These are phyloP conservation scores for Didymella segeticola DNA, from an alignment of 2,329 filamentous ascomycete species.

Conservation along the genomic window DNA sequence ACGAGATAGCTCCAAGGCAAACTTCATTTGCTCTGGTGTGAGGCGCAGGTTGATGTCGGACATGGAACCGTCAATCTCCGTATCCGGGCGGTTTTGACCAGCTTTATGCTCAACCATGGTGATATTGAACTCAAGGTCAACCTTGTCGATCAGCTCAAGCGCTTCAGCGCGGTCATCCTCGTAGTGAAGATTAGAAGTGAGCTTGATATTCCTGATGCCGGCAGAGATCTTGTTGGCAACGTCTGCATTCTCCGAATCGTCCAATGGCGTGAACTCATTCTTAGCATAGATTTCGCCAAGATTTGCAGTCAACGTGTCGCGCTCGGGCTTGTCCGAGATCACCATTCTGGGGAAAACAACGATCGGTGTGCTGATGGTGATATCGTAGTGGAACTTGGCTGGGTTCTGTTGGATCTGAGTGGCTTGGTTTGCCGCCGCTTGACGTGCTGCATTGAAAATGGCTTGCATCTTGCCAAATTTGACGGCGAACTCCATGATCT, in stretches of 20 bases:
- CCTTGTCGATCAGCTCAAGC: conserved; percentile 94
- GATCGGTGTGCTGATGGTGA: conserved; percentile 93
- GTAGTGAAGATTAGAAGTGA: conserved; percentile 91
- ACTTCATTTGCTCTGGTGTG: conserved; percentile 89
- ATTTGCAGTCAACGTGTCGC: conserved; percentile 89
- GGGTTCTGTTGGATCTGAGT: conserved; percentile 91
- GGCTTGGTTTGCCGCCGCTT: conserved; percentile 92
- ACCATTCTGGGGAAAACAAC: conserved; percentile 89
- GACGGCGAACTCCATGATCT: conserved; percentile 96
- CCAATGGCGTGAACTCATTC: conserved; percentile 86
- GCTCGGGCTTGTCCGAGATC: conserved; percentile 69
- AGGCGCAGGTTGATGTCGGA: conserved; percentile 90
- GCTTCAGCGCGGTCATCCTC: conserved; percentile 75
- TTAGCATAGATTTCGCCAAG: conserved; percentile 96
- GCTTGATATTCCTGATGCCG: conserved; percentile 87
- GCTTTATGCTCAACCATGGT: conserved; percentile 87
- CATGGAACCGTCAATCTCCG: conserved; percentile 89
- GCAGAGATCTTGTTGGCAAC: conserved; percentile 89
- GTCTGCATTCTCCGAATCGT: conserved; percentile 74
- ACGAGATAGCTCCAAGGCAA: conserved; percentile 83
- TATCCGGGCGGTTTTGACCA: conserved; percentile 81
- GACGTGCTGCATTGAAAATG: conserved; percentile 94
- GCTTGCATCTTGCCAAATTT: conserved; percentile 99
- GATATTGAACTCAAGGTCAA: conserved; percentile 91
- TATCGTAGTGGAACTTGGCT: conserved; percentile 90